These are phyloP conservation scores for Boletus semigastroideus DNA, from an alignment of 1,284 basidiomycete genomes.

Conservation along the genomic window DNA sequence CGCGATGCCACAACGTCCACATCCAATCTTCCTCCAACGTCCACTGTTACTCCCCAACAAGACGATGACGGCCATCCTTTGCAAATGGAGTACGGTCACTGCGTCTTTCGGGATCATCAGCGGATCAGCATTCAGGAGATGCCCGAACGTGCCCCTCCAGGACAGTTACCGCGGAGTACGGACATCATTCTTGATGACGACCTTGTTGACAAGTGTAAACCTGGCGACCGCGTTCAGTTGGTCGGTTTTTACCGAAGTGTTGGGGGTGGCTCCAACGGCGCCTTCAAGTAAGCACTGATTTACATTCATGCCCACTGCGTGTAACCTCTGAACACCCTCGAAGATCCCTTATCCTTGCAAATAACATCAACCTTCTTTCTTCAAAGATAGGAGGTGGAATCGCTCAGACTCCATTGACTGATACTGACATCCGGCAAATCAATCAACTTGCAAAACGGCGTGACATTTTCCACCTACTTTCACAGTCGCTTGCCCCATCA, in stretches of 20 bases:
- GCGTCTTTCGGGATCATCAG: conserved; percentile 95
- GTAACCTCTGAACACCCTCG: conserved; percentile 13
- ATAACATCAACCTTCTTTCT: conserved; percentile 95
- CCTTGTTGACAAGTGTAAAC: conserved; percentile 96
- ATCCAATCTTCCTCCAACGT: conserved; percentile 84
- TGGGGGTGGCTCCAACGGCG: conserved; percentile 85
- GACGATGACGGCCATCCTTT: conserved; percentile 89
- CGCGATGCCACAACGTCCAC: conserved; percentile 90
- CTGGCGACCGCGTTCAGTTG: conserved; percentile 95
- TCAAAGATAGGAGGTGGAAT: conserved; percentile 97
- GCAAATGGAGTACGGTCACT: conserved; percentile 92
- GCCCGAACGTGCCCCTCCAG: conserved; percentile 97
- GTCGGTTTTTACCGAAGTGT: conserved; percentile 95
- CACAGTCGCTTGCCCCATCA: conserved; percentile 94
- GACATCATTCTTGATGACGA: conserved; percentile 98
- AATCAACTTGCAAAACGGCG: conserved; percentile 89
- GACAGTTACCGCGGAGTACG: conserved; percentile 93
- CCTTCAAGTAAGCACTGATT: conserved; percentile 78
- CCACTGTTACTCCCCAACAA: conserved; percentile 88
- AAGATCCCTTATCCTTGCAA: conserved; percentile 92
- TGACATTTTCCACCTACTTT: conserved; percentile 87
- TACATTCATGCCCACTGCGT: conserved; percentile 1
- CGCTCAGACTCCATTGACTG: conserved; percentile 90
- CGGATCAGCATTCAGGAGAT: conserved; percentile 98
- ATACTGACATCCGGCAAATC: conserved; percentile 94